Evolutionary conservation across 1,284 basidiomycete genomes (phyloP), one percentile per base, ranked within the genome.

Genomic region (Ustilago tritici): DNA sequence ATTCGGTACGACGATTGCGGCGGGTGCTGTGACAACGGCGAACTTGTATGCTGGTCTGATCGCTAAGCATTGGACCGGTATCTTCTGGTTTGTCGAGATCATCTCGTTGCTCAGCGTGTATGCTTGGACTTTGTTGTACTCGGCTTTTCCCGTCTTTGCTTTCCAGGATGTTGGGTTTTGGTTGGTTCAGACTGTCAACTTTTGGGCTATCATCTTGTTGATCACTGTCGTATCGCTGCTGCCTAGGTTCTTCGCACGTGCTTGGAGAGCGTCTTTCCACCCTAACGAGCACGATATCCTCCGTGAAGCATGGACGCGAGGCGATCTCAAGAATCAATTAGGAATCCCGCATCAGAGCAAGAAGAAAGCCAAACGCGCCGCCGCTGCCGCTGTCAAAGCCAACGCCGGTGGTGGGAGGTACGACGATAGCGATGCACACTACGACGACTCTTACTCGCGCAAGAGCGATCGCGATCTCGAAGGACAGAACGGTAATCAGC

Each of bases 1-100:
- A 85, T 92, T 97, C 77, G 95, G 95, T n/a, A 95, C 95, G 2
- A 95, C 95, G 0, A 91, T 95, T 8, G 92, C 93, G 3, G 92
- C 94, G 28, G 90, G 93, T 14, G 94, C 93, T 5, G 95, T 98
- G 69, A 90, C 95, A 61, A 88, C 92, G 2, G 95, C 95, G 5
- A 98, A 98, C 40, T 57, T 84, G 52, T 82, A 82, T 50, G 80
- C 76, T 17, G 82, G 81, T 31, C 47, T 82, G 35, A 71, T 76
- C 38, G 62, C 76, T 28, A 78, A 78, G 56, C 76, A 78, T 65
- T 78, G 76, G 76, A 79, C 80, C 23, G 64, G 58, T 43, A 67
- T 82, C 53, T 82, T 82, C 50, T 84, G 81, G 79, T 62, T 73
- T 14, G 73, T 82, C 43, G 75, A 81, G 61, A 61, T 80, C 56